Conservation (phyloP, 2,329 filamentous ascomycete genomes). For the Colletotrichum sp. region DNA sequence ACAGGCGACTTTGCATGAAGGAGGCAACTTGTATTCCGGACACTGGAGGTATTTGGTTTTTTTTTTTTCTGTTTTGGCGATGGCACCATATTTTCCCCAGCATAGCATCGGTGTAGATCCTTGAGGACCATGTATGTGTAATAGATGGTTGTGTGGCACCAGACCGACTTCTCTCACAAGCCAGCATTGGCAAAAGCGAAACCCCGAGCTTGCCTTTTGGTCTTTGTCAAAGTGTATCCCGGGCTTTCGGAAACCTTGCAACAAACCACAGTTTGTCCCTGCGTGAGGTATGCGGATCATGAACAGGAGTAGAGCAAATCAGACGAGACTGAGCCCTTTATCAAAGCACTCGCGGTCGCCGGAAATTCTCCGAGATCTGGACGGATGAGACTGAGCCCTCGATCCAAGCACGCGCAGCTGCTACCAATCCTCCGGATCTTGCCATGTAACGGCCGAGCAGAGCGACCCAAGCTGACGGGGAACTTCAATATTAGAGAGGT, state of each 20-base stretch:
- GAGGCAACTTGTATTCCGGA: background rate
- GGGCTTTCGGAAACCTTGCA: background rate
- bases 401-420: background rate
- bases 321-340: background rate
- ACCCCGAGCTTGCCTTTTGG: background rate
- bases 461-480: background rate
- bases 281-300: background rate
- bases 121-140: background rate
- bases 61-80: background rate
- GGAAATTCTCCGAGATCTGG: background rate
- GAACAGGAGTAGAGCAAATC: background rate
- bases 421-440: background rate
- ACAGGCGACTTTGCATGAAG: background rate
- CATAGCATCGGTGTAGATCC: conserved; percentile 11
- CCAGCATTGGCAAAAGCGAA: background rate
- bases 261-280: background rate
- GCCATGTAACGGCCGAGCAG: background rate
- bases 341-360: background rate
- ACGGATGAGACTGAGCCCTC: background rate
- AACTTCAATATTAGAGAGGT: background rate
- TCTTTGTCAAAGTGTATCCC: background rate
- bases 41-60: background rate
- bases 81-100: background rate
- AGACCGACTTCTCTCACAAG: background rate
- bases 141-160: background rate